Evolutionary conservation across 2,329 filamentous ascomycete species (phyloP), one percentile per base, ranked within the genome.

Genomic region (Juglanconis sp.): DNA sequence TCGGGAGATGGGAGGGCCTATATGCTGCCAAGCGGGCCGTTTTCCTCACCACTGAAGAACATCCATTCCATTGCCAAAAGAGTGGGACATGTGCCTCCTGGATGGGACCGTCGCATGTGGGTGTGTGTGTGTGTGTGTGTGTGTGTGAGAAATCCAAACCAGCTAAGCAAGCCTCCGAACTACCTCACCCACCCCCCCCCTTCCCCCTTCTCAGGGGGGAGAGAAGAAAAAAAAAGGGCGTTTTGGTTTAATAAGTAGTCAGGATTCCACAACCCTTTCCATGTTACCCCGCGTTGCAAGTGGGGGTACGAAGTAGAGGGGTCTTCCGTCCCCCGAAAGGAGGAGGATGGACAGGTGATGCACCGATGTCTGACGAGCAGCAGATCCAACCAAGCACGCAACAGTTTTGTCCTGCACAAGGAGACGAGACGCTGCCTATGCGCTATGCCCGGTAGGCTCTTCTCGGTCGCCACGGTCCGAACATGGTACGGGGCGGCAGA

Each of bases 381-480:
- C 40, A 52, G 17, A 35, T 53, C 42, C 55, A 17, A 44, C 44
- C 36, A 57, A 13, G 55, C 54, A 51, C 54, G 35, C 38, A 46
- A 40, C 56, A 40, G 42, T 38, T 38, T 47, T n/a, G n/a, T 34
- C 46, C 42, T 58, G 49, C 11, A 32, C 10, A 15, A 13, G 42
- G 42, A 24, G 17, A 40, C 38, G 9, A 35, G 49, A 35, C 24
- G 34, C 15, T 8, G 34, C 38, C 9, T 31, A 30, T 34, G 35
- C 54, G 57, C 68, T 68, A 67, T 70, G 68, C 69, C 72, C 47
- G 49, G 46, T 35, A 68, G 68, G 71, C 69, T 69, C 63, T 73
- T 72, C 71, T 79, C 80, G 80, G 80, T 78, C 75, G 73, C 71
- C 72, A 81, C 80, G 80, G 78, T 81, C 80, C 80, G 80, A 77